phyloP scores from a whole-genome alignment of 257 asterid genomes.

The Plantago elongata region DNA sequence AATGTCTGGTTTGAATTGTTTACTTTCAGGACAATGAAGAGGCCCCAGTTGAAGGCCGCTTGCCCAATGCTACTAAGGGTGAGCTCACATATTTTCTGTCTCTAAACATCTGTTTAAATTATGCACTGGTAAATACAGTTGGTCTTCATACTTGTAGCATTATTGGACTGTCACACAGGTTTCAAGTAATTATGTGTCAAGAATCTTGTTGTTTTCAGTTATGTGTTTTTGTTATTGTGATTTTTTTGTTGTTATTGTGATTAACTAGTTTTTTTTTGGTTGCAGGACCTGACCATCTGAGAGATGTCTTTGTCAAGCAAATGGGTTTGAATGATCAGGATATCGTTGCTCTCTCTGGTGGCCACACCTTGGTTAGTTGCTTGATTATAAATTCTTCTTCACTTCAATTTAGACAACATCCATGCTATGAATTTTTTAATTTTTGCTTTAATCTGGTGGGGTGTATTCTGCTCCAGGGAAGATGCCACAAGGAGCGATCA shows the following conservation, averaged over 20 bases:
- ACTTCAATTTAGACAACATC: no score
- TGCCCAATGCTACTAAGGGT: constrained; percentile 93
- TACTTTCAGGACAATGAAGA: constrained; percentile 58
- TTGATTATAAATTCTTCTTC: not conserved
- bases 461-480: constrained; percentile 37
- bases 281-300: constrained; percentile 76
- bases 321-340: constrained; percentile 86
- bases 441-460: no score
- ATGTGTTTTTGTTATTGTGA: not conserved
- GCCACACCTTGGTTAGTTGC: constrained; percentile 69
- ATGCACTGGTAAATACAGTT: no score
- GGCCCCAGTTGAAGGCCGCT: constrained; percentile 76
- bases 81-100: constrained; percentile 16
- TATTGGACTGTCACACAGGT: no score
- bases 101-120: not conserved
- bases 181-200: no score
- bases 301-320: constrained; percentile 71
- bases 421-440: no score
- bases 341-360: constrained; percentile 86
- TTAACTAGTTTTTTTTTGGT: constrained; percentile 2
- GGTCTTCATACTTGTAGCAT: no score
- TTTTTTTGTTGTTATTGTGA: not conserved
- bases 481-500: constrained; percentile 86
- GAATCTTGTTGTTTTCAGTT: no score
- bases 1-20: not conserved